These are phyloP conservation scores for Cladosporium sp. DNA, from an alignment of 2,329 filamentous ascomycete genomes.

Conservation along the genomic window DNA sequence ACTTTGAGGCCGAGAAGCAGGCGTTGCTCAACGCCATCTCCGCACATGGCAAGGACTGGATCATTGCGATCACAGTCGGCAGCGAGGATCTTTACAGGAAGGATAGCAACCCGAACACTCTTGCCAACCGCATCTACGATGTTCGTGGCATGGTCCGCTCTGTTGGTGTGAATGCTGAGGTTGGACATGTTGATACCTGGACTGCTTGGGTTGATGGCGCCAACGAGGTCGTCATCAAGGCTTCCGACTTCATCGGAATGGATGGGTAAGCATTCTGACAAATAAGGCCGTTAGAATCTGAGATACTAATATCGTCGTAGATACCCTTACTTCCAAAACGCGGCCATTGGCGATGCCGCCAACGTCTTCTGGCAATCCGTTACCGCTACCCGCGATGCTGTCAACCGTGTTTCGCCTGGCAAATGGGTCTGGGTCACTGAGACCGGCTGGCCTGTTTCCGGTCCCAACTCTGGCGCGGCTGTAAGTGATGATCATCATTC, in stretches of 20 bases:
- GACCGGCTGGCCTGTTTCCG: conserved; percentile 57
- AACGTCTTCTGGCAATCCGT: conserved; percentile 49
- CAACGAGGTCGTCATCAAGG: conserved; percentile 58
- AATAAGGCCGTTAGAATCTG: too few species aligned
- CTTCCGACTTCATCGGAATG: conserved; percentile 61
- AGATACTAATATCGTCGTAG: background rate
- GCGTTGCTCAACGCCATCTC: conserved; percentile 56
- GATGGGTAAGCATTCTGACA: conserved; percentile 43
- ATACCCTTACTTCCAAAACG: conserved; percentile 63
- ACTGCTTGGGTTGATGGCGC: conserved; percentile 48
- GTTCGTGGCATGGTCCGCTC: conserved; percentile 51
- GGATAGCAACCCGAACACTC: conserved; percentile 37
- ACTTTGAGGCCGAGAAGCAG: conserved; percentile 57
- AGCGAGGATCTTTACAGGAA: conserved; percentile 64
- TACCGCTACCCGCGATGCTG: conserved; percentile 36
- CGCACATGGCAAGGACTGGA: conserved; percentile 54
- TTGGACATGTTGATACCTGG: conserved; percentile 64
- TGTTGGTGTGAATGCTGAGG: conserved; percentile 43
- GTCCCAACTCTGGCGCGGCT: conserved; percentile 52
- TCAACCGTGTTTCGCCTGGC: conserved; percentile 38
- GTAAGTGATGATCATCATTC: background rate
- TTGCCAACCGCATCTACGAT: conserved; percentile 47
- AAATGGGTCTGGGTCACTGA: conserved; percentile 34
- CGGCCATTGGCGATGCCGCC: conserved; percentile 53
- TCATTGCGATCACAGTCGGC: conserved; percentile 63